Conservation (phyloP, 495 filamentous ascomycete genomes). For the Hypoxylon intermedium region DNA sequence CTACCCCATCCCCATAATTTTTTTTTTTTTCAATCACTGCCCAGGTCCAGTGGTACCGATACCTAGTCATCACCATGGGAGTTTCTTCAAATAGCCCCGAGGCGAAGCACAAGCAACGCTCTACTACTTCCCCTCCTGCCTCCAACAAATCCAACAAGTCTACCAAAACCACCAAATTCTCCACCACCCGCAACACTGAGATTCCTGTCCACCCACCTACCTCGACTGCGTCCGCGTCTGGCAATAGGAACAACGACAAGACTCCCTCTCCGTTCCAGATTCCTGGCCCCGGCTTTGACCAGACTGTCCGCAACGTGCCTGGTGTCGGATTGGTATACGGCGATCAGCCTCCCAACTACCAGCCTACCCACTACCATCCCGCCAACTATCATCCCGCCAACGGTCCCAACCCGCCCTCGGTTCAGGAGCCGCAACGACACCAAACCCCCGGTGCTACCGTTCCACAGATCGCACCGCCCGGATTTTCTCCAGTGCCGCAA, state of each 20-base stretch:
- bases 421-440: slow-evolving; percentile 14
- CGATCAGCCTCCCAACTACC: too few relatives aligned
- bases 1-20: slow-evolving; percentile 20
- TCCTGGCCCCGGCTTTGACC: slow-evolving; percentile 23
- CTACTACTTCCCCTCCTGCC: background rate
- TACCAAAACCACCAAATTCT: slow-evolving; percentile 11
- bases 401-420: background rate
- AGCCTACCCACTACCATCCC: too few relatives aligned
- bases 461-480: slow-evolving; percentile 17
- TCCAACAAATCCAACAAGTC: background rate
- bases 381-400: background rate
- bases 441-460: slow-evolving; percentile 10
- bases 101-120: background rate
- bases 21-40: slow-evolving; percentile 12
- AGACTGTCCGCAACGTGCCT: slow-evolving; percentile 38
- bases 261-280: slow-evolving; percentile 10
- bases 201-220: slow-evolving; percentile 2
- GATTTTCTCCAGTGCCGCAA: slow-evolving; percentile 2
- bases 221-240: background rate
- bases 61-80: slow-evolving; percentile 2
- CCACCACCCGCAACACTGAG: background rate
- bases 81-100: background rate
- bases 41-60: too few relatives aligned
- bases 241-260: background rate
- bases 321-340: slow-evolving; percentile 26